phyloP scores from a whole-genome alignment of 306 rosid species.

The Cicer bijugum region DNA sequence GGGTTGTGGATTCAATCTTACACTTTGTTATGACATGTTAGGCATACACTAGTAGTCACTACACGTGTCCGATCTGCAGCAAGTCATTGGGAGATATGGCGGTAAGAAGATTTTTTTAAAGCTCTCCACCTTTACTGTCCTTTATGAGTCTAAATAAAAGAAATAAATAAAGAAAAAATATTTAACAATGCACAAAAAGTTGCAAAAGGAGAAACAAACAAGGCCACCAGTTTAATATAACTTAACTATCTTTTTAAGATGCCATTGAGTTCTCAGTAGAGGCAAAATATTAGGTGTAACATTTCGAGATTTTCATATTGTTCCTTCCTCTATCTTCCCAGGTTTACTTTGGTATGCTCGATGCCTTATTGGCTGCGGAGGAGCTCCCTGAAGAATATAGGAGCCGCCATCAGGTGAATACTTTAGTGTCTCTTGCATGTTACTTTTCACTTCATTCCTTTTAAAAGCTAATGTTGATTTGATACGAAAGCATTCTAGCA shows the following conservation, averaged over 20 bases:
- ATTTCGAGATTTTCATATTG: constrained; percentile 13
- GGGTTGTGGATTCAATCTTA: constrained; percentile 44
- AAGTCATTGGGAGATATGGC: constrained; percentile 99
- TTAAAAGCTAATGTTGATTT: constrained; percentile 41
- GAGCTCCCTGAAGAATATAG: constrained; percentile 93
- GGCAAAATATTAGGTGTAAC: constrained; percentile 18
- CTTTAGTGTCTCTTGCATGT: constrained; percentile 24
- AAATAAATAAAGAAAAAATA: background rate
- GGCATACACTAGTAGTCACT: constrained; percentile 98
- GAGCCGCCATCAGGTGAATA: constrained; percentile 79
- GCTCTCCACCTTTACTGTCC: constrained; percentile 18
- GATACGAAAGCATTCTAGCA: constrained; percentile 27
- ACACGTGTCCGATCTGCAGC: constrained; percentile 97
- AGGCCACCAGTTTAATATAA: constrained; percentile 10
- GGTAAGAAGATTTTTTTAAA: constrained; percentile 57
- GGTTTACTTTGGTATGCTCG: constrained; percentile 99
- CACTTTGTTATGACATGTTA: constrained; percentile 48
- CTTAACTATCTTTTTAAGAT: constrained; percentile 11
- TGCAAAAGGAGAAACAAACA: constrained; percentile 24
- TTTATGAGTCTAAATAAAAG: constrained; percentile 26
- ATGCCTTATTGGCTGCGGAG: constrained; percentile 93
- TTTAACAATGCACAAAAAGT: background rate
- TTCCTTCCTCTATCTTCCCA: constrained; percentile 51
- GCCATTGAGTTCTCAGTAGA: constrained; percentile 8
- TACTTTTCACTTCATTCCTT: constrained; percentile 37